Conservation (phyloP, 2,329 filamentous ascomycete species). For the Fusarium ramigenum region DNA sequence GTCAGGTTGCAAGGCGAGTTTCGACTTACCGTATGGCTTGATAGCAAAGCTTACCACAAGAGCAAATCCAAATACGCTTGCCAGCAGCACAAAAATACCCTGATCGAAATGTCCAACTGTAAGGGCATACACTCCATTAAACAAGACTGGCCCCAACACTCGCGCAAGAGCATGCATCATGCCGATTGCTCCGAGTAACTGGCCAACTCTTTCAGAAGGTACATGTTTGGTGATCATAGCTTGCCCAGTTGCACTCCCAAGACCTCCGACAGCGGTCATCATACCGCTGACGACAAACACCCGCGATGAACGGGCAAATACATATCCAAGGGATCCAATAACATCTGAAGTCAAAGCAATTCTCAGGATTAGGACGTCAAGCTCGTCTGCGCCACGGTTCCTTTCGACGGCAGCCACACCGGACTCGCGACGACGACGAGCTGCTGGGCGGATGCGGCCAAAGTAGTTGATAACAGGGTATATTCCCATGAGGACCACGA, state of each 20-base stretch:
- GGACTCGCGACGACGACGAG: constrained; percentile 51
- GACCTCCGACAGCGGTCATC: constrained; percentile 80
- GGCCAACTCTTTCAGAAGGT: constrained; percentile 80
- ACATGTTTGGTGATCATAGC: constrained; percentile 91
- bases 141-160: constrained; percentile 81
- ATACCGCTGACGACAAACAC: constrained; percentile 78
- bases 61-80: constrained; percentile 71
- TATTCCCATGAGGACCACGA: constrained; percentile 76
- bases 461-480: constrained; percentile 82
- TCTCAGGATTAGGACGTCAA: constrained; percentile 83
- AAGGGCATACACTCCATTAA: constrained; percentile 85
- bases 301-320: constrained; percentile 67
- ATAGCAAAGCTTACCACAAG: constrained; percentile 76
- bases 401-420: constrained; percentile 53
- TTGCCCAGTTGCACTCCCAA: constrained; percentile 86
- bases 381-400: constrained; percentile 75
- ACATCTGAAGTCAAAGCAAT: constrained; percentile 79
- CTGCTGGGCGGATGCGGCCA: constrained; percentile 67
- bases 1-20: too few species aligned
- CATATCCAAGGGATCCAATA: constrained; percentile 79
- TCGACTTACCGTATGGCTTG: constrained; percentile 74
- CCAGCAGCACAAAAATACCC: constrained; percentile 82
- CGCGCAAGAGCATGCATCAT: constrained; percentile 84
- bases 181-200: constrained; percentile 88
- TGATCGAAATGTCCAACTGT: constrained; percentile 84